Conservation (phyloP, 108 stramenopile genomes). For the Discostella stelligeroides region DNA sequence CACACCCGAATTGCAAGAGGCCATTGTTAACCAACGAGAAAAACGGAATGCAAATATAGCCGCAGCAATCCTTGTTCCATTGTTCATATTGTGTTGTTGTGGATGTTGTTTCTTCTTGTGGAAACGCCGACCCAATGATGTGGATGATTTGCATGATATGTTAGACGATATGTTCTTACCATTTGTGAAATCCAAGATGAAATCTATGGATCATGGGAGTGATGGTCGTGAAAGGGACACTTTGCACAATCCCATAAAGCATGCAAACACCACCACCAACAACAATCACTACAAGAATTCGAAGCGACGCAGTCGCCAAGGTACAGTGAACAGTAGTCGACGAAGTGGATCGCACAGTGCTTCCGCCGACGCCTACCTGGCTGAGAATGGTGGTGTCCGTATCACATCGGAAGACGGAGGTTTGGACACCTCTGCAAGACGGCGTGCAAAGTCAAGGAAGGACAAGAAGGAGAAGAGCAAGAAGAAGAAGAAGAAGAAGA, state of each 20-base stretch:
- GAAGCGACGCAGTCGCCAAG: too few relatives aligned
- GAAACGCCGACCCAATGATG: not conserved
- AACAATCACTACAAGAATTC: too few relatives aligned
- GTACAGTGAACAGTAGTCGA: too few relatives aligned
- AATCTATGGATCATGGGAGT: not conserved
- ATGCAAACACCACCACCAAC: too few relatives aligned
- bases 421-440: not conserved
- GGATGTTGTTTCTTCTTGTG: constrained; percentile 11
- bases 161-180: not conserved
- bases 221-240: not conserved
- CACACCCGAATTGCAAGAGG: not conserved
- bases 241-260: not conserved
- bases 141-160: constrained; percentile 1
- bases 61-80: constrained; percentile 15
- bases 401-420: not conserved
- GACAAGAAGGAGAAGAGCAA: constrained; percentile 15
- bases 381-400: not conserved
- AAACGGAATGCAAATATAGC: constrained; percentile 6
- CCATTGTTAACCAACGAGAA: not conserved
- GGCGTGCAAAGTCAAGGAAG: constrained; percentile 7
- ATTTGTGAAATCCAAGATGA: not conserved
- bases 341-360: not conserved
- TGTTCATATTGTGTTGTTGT: constrained; percentile 3
- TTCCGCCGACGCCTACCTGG: not conserved
- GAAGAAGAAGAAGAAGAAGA: constrained; percentile 10